phyloP scores from a whole-genome alignment of 495 filamentous ascomycete species.

The Pyrenopolyporus hunteri region DNA sequence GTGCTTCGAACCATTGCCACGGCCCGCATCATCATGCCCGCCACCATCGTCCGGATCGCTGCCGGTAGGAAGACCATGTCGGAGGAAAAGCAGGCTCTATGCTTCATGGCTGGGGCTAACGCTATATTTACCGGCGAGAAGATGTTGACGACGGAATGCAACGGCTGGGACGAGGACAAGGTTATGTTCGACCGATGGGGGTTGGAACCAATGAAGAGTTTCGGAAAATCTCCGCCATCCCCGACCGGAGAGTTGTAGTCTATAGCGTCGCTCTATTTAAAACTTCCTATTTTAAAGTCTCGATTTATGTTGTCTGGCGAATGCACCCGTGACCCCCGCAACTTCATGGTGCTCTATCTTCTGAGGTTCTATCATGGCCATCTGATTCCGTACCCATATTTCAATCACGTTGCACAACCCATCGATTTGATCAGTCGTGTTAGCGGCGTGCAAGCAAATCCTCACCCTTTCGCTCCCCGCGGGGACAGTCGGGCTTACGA shows the following conservation, averaged over 20 bases:
- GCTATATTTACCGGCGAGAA: slow-evolving; percentile 90
- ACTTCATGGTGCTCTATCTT: background rate
- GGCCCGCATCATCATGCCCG: slow-evolving; percentile 76
- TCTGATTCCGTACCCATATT: slow-evolving; percentile 45
- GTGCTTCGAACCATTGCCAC: slow-evolving; percentile 79
- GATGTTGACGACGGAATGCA: slow-evolving; percentile 89
- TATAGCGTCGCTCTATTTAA: background rate
- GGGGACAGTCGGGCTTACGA: slow-evolving; percentile 63
- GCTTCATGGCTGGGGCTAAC: slow-evolving; percentile 86
- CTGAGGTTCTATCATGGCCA: background rate
- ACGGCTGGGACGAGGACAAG: slow-evolving; percentile 85
- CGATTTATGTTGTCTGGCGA: slow-evolving; percentile 13
- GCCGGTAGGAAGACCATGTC: slow-evolving; percentile 77
- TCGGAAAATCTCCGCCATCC: slow-evolving; percentile 39
- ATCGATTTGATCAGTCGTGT: slow-evolving; percentile 53
- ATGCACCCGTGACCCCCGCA: background rate
- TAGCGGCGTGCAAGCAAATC: slow-evolving; percentile 61
- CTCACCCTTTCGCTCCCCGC: slow-evolving; percentile 56
- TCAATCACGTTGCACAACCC: slow-evolving; percentile 49
- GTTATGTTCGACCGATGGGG: slow-evolving; percentile 81
- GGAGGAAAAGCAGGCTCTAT: slow-evolving; percentile 83
- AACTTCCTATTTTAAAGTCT: slow-evolving; percentile 8
- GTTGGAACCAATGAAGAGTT: slow-evolving; percentile 62
- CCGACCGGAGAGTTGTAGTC: background rate
- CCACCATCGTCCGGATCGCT: slow-evolving; percentile 80